Base-by-base conservation (phyloP, 768 basidiomycete species). In the Baorangia bicolor region DNA sequence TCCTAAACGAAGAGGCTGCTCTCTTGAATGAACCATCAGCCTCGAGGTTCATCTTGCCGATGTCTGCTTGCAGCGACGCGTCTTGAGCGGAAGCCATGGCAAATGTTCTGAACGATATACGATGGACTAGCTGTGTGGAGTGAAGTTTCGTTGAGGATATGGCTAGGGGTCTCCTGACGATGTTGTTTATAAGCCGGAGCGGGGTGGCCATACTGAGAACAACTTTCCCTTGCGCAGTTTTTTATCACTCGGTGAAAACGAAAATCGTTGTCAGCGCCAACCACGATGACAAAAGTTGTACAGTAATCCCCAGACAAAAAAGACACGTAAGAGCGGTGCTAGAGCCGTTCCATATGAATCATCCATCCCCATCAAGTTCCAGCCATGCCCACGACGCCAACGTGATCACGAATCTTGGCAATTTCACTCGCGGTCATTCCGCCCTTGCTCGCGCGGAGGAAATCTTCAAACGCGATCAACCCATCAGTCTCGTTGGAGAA, bases 361-460 rank as follows among this genome's bases (percentile, higher is more conserved):
- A 34, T 39, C 39, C 27, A 30, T 16, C 27, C 14, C 12, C 18
- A n/a, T 51, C 68, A 92, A 50, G 81, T 86, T 13, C 93, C 93
- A 21, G 86, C 90, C 93, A 95, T 94, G 28, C 94, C 94, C 39
- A 85, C 79, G 25, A 96, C 81, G 5, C 94, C 94, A 18, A 94
- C 89, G 21, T 79, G 77, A 69, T 98, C 96, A 45, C 96, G 81
- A 64, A 98, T 94, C 77, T 83, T 90, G 14, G 96, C 96, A 53
- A 97, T 92, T 68, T 98, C 92, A 57, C 79, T 85, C 0, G 92
- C 85, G 18, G 84, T 90, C 64, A 99, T 78, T 27, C 80, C 81
- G 8, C 84, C 87, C 68, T 95, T 95, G 69, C 85, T 86, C 0
- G 87, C 89, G 20, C 84, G 76, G 61, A 98, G 80, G 74, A 93